Evolutionary conservation across 2,329 filamentous ascomycete species (phyloP), one percentile per base, ranked within the genome.

Genomic region (Phaeophleospora eucalypticola): DNA sequence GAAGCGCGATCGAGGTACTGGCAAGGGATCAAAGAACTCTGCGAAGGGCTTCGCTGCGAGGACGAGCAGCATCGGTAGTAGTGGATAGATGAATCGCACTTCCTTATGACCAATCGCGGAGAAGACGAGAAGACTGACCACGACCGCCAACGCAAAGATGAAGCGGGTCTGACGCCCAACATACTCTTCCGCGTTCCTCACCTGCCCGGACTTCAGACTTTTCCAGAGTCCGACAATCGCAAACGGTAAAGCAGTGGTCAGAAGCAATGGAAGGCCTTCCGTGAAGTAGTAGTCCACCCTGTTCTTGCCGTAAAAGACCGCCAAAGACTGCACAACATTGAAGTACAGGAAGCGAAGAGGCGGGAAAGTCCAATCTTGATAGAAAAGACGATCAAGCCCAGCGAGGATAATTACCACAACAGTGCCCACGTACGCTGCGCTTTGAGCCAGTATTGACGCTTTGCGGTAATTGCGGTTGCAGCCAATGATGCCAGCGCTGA

Each of bases 71-170:
- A 84, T 78, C 1, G 93, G 91, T 1, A 97, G 78, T 15, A 98
- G 78, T 1, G 93, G 91, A 61, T 95, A 95, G 57, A 97, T 87
- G 72, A 98, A 98, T 61, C 93, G 88, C 58, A 95, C 87, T 75
- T 98, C 93, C 67, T 98, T 98, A 71, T 98, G 93, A 1, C 89
- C 83, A 56, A 97, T 87, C 38, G 87, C 63, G 1, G 88, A 95
- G 27, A 97, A 77, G 2, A 74, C 67, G 1, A 71, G 64, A 8
- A 86, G 70, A 47, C 84, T 86, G 45, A 83, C 53, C 35, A 84
- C 75, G 6, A 80, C 73, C 21, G 61, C 49, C 4, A 75, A 73
- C 8, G 81, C 74, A 7, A 90, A 70, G 29, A 77, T 75, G 45
- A 74, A 75, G 42, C 49, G 41, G 7, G 46, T 58, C 21, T 56